Percentiles rank a stretch among this genome's conserved stretches.
Conservation (phyloP, 2,329 filamentous ascomycete genomes). For the Mycogone perniciosa region DNA sequence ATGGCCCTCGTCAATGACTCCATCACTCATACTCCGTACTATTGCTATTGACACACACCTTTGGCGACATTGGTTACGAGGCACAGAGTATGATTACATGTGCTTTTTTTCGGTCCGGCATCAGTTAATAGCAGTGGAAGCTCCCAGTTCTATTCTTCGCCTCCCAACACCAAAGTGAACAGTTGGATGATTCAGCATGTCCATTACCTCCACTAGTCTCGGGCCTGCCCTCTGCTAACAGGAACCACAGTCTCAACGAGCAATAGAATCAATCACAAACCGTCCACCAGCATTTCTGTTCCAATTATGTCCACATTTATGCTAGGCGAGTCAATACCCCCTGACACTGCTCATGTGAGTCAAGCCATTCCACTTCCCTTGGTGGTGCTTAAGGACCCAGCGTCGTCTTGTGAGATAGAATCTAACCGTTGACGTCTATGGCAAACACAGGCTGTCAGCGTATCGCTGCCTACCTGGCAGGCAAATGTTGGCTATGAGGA, state of each 20-base stretch:
- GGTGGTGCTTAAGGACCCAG: background rate
- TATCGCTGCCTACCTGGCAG: conserved; percentile 89
- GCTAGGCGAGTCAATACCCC: conserved; percentile 67
- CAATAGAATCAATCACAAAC: background rate
- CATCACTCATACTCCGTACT: background rate
- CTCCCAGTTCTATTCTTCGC: too few relatives aligned
- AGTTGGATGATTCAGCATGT: too few relatives aligned
- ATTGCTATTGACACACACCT: too few relatives aligned
- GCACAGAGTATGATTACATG: too few relatives aligned
- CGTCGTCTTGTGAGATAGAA: background rate
- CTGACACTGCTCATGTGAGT: conserved; percentile 72
- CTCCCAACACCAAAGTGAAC: too few relatives aligned
- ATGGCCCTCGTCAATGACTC: background rate
- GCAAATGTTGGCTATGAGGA: conserved; percentile 93
- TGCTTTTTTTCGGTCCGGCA: too few relatives aligned
- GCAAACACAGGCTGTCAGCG: conserved; percentile 72
- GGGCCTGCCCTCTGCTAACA: too few relatives aligned
- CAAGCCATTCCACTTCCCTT: background rate
- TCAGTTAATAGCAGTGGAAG: too few relatives aligned
- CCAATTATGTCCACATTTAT: conserved; percentile 41
- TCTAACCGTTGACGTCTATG: background rate
- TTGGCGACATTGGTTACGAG: too few relatives aligned
- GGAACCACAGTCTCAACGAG: background rate
- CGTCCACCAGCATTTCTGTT: background rate
- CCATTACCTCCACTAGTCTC: too few relatives aligned